Base-by-base conservation (phyloP, 2,329 filamentous ascomycete genomes). In the Cladosporium sp. region DNA sequence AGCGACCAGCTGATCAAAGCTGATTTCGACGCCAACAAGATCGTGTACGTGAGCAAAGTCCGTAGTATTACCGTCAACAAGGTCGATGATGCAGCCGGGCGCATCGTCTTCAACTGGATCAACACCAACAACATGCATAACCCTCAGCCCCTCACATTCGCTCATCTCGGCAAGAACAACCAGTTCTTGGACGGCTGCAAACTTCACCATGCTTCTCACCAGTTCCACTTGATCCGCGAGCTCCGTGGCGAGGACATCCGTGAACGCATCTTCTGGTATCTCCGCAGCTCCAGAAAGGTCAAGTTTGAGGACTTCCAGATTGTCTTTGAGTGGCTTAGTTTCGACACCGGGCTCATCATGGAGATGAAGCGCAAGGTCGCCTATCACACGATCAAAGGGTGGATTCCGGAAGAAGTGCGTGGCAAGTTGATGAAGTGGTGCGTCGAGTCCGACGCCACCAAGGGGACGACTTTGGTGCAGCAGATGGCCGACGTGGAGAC, bases 211-310 rank as follows among this genome's bases (percentile, higher is more conserved):
- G 47, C 55, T 17, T 24, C 38, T 15, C n/a, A 51, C 41, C 37
- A 34, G 17, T 34, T 57, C 17, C 17, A 32, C 15, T 39, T 57
- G 22, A 18, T 34, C 7, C 40, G 44, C 11, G 27, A 44, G 11
- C 29, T 44, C n/a, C 50, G 55, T 22, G 55, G 55, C 39, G 49
- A 56, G 19, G 42, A 49, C 3, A 13, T 54, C 6, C 50, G 45
- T 36, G 38, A 51, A 13, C n/a, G 40, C 22, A 39, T 57, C 32
- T 47, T 50, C 48, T 38, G 29, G 3, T 54, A 53, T 45, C 22
- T 47, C 34, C 32, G 34, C 32, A 15, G 17, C 9, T 7, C 27
- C 20, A 7, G 19, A 4, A 12, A 20, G 11, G 24, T 56, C 24
- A 43, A 24, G 4, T 34, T 36, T n/a, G 17, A 29, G 6, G 54